Evolutionary conservation across 345 rosid species (phyloP), one percentile per base, ranked within the genome.

Genomic region (Eucalyptus erythrocorys): DNA sequence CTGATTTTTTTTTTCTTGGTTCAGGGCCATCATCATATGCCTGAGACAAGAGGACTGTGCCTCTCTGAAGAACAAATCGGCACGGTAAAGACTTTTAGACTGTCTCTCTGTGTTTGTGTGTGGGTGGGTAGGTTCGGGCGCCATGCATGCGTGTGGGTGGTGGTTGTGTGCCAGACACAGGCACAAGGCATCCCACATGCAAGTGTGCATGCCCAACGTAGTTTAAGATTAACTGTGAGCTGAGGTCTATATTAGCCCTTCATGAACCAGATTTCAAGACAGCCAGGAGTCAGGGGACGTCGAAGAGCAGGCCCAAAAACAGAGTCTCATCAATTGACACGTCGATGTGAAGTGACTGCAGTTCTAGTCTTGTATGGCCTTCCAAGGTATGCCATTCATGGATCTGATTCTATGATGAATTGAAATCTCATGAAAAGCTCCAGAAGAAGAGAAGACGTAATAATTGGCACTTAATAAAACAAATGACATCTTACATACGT

Each of bases 1-100:
- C 14, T 89, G 37, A 11, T 57, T 8, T 55, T 55, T 9, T 50
- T 92, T 88, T 89, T 53, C 86, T 27, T 87, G 87, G 87, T 37
- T 57, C 90, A 97, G 99, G 98, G 99, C 80, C 99, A 97, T 92
- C 94, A 97, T 93, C 99, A 98, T 93, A 94, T 97, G 94, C 97
- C 99, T 7, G 99, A 97, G 92, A 98, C 99, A 34, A 94, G 99
- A 94, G 99, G 99, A 90, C 95, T 98, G 86, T 98, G 99, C 93
- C 94, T 98, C 87, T 97, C 99, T 1, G 99, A 97, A 93, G 99
- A 97, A 88, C 99, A 97, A 91, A 92, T 97, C 88, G 92, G 96
- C 88, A 95, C 96, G 26, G 99, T 97, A 92, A 87, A 92, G 88
- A 86, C 55, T 71, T 51, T 66, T 89, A 49, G 14, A 50, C 15